These are phyloP conservation scores for Acephala macrosclerotiorum DNA, from an alignment of 2,329 filamentous ascomycete genomes.

Conservation along the genomic window DNA sequence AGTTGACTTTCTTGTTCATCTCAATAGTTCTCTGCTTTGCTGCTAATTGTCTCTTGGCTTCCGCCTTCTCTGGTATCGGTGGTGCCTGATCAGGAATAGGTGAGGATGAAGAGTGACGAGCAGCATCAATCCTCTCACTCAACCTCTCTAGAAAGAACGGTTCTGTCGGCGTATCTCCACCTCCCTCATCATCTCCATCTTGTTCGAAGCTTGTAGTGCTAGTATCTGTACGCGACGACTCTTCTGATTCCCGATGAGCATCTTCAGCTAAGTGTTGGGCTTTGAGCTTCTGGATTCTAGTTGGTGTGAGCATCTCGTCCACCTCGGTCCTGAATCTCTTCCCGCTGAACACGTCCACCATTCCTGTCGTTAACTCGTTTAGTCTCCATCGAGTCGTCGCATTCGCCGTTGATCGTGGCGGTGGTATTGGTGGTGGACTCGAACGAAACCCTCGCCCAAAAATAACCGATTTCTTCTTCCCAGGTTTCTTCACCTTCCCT, in stretches of 20 bases:
- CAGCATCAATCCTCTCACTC: constrained; percentile 51
- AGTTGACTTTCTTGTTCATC: not conserved
- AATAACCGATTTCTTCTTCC: constrained; percentile 46
- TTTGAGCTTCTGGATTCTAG: constrained; percentile 52
- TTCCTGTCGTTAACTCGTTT: constrained; percentile 61
- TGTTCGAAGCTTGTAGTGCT: constrained; percentile 10
- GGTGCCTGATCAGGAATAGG: constrained; percentile 27
- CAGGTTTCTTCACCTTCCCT: constrained; percentile 50
- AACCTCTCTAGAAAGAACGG: constrained; percentile 59
- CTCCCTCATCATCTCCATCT: constrained; percentile 41
- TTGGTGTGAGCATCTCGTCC: constrained; percentile 65
- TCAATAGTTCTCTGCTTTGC: not conserved
- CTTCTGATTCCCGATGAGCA: constrained; percentile 31
- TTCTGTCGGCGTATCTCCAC: constrained; percentile 52
- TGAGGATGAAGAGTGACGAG: constrained; percentile 32
- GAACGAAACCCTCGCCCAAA: constrained; percentile 16
- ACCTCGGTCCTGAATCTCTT: constrained; percentile 64
- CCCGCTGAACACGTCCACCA: constrained; percentile 63
- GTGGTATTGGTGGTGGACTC: not conserved
- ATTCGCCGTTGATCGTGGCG: constrained; percentile 36
- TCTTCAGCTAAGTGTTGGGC: constrained; percentile 27
- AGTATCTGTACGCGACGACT: constrained; percentile 18
- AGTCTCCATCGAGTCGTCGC: constrained; percentile 54
- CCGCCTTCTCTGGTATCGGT: not conserved
- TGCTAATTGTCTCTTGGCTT: not conserved